Evolutionary conservation across 176 grass and related monocot species (phyloP).

Genomic region (Guadua angustifolia): DNA sequence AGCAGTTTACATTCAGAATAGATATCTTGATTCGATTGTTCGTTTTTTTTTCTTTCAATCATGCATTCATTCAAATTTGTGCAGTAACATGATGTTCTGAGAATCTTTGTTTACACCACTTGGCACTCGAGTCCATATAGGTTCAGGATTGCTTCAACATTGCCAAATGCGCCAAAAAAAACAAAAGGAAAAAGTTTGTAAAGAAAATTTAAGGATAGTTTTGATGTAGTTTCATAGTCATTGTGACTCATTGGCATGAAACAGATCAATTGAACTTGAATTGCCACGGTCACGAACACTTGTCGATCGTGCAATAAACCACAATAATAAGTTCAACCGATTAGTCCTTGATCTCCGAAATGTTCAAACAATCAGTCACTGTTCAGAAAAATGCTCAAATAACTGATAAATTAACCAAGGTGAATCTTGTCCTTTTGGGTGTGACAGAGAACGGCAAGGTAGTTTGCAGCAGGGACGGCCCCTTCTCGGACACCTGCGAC

Average conservation of each 20-base stretch:
- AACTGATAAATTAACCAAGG: neutral
- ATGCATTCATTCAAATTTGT: neutral
- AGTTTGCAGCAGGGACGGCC: constrained; percentile 47
- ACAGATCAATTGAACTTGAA: neutral
- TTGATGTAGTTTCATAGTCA: neutral
- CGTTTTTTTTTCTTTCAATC: neutral
- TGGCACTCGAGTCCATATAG: neutral
- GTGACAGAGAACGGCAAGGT: constrained; percentile 47
- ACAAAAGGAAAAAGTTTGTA: too few relatives aligned
- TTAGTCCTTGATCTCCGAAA: neutral
- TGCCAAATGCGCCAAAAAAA: neutral
- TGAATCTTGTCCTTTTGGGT: neutral
- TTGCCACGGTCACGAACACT: neutral
- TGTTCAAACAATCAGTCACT: neutral
- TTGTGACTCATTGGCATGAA: neutral
- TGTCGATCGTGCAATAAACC: neutral
- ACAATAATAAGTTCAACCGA: neutral
- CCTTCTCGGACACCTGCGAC: constrained; percentile 71
- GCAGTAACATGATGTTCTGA: neutral
- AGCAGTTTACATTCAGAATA: neutral
- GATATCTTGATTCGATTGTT: neutral
- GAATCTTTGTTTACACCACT: neutral
- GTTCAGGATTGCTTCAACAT: neutral
- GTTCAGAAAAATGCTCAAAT: neutral
- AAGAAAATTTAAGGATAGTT: neutral